Percentiles rank a stretch among this genome's conserved stretches.
These are phyloP conservation scores for Psidium friedrichsthalianum DNA, from an alignment of 345 rosid species.

Conservation along the genomic window DNA sequence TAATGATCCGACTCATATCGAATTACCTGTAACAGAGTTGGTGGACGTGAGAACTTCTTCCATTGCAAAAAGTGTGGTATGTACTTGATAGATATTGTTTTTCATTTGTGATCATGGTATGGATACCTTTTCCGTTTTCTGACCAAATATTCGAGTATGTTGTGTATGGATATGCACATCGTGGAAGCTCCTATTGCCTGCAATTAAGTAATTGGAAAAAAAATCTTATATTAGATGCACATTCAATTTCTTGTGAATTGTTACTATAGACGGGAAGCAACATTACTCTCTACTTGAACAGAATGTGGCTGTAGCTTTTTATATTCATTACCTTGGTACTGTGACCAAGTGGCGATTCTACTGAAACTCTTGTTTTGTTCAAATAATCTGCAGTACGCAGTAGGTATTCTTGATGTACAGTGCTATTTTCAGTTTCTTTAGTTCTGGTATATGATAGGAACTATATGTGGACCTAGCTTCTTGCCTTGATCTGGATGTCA, in stretches of 20 bases:
- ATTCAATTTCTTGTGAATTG: background rate
- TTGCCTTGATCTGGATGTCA: background rate
- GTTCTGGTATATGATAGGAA: background rate
- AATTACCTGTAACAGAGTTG: slow-evolving; percentile 42
- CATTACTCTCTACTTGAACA: background rate
- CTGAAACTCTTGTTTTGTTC: background rate
- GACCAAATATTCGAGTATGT: background rate
- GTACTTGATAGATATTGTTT: background rate
- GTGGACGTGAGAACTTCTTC: slow-evolving; percentile 72
- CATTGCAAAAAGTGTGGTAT: slow-evolving; percentile 96
- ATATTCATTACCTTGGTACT: background rate
- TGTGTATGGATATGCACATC: background rate
- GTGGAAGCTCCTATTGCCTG: background rate
- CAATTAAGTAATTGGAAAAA: background rate
- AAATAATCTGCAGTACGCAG: background rate
- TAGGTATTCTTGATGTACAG: background rate
- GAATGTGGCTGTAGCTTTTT: background rate
- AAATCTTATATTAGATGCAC: background rate
- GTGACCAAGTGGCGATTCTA: background rate
- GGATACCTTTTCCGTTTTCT: background rate
- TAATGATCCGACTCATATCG: background rate
- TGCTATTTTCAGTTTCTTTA: background rate
- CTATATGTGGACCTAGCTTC: background rate
- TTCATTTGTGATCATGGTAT: background rate
- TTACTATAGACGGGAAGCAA: background rate